Percentiles rank a stretch among this genome's conserved stretches.
Conservation (phyloP, 2,329 filamentous ascomycete genomes). For the Phyllosticta paracitricarpa region DNA sequence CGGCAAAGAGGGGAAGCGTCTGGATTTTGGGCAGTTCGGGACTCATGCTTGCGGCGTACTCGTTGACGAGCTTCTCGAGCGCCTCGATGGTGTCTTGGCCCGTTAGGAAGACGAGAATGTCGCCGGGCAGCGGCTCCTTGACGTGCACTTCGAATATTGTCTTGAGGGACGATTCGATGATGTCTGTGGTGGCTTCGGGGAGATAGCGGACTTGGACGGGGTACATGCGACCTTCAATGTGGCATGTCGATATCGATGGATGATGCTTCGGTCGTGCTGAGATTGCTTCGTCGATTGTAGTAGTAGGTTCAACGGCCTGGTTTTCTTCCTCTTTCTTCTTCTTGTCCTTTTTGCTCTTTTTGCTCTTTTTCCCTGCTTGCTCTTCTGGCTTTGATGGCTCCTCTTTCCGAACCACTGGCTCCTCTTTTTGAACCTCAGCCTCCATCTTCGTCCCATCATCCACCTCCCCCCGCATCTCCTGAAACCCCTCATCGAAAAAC, state of each 20-base stretch:
- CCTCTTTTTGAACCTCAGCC: slow-evolving; percentile 1
- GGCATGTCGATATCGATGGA: slow-evolving; percentile 42
- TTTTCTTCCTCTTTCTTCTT: slow-evolving; percentile 3
- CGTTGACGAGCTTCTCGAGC: slow-evolving; percentile 68
- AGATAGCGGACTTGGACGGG: slow-evolving; percentile 73
- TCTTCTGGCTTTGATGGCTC: neutral
- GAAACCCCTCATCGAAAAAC: slow-evolving; percentile 53
- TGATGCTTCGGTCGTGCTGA: neutral
- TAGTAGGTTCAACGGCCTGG: neutral
- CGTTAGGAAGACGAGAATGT: slow-evolving; percentile 84
- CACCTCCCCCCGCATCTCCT: neutral
- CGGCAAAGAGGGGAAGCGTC: slow-evolving; percentile 77
- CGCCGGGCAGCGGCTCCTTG: slow-evolving; percentile 83
- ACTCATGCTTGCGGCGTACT: slow-evolving; percentile 63
- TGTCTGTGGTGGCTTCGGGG: slow-evolving; percentile 62
- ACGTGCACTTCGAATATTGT: slow-evolving; percentile 78
- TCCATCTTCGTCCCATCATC: slow-evolving; percentile 10
- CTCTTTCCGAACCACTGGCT: neutral
- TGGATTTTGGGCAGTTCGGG: slow-evolving; percentile 62
- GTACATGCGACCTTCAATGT: slow-evolving; percentile 79
- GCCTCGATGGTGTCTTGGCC: slow-evolving; percentile 89
- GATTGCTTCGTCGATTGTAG: neutral
- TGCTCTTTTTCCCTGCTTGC: neutral
- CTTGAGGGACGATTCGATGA: slow-evolving; percentile 72
- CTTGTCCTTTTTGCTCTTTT: slow-evolving; percentile 9